phyloP scores from a whole-genome alignment of 2,329 filamentous ascomycete genomes.

The Trichoderma sp. region DNA sequence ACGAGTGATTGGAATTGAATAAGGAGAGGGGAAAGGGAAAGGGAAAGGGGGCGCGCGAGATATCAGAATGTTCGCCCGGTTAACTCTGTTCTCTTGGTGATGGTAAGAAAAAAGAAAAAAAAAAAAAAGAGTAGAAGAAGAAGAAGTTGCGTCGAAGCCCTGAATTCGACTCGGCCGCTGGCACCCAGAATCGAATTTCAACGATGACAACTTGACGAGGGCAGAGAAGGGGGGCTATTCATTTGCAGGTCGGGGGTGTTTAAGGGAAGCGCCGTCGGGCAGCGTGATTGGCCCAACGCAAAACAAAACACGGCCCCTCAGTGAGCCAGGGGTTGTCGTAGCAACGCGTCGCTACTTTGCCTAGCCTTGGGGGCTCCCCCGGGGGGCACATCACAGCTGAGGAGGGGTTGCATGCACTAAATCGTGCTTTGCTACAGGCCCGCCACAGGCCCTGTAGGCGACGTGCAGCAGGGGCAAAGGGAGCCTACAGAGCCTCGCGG shows the following conservation, averaged over 20 bases:
- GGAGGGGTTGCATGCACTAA: constrained; percentile 27
- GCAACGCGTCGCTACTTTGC: constrained; percentile 32
- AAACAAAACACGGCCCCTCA: constrained; percentile 39
- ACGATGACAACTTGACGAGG: constrained; percentile 36
- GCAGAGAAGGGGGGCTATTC: constrained; percentile 33
- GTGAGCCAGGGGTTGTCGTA: constrained; percentile 35
- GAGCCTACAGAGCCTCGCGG: constrained; percentile 9
- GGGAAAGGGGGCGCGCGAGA: constrained; percentile 20
- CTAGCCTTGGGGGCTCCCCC: constrained; percentile 5
- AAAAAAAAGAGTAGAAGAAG: neutral
- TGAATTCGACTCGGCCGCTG: constrained; percentile 30
- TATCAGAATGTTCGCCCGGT: constrained; percentile 26
- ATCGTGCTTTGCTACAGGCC: constrained; percentile 9
- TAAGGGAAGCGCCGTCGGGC: constrained; percentile 38
- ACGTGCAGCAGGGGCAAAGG: constrained; percentile 10
- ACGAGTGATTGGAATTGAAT: constrained; percentile 25
- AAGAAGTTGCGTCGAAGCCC: constrained; percentile 19
- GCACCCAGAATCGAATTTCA: constrained; percentile 16
- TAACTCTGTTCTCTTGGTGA: constrained; percentile 24
- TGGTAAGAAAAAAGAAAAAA: neutral
- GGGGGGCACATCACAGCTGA: constrained; percentile 25
- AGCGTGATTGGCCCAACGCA: constrained; percentile 39
- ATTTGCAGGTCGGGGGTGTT: constrained; percentile 39
- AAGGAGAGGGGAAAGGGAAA: constrained; percentile 14
- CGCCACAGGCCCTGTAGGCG: constrained; percentile 3